phyloP scores from a whole-genome alignment of 805 yeast genomes.

The Starmerella vitae region DNA sequence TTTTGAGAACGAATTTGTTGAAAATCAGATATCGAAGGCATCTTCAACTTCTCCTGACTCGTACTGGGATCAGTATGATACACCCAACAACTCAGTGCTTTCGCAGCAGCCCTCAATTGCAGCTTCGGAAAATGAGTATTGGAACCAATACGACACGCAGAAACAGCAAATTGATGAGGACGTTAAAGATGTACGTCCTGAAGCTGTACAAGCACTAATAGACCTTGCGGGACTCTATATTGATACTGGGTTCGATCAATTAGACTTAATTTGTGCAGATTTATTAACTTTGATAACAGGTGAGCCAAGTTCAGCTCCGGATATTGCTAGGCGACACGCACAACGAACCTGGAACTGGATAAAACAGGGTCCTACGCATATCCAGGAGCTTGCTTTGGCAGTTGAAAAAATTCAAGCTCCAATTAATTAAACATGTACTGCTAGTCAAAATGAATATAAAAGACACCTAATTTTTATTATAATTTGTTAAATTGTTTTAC shows the following conservation, averaged over 20 bases:
- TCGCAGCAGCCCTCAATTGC: neutral
- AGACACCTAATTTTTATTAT: neutral
- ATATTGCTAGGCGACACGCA: conserved; percentile 8
- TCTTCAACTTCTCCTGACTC: neutral
- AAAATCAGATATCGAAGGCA: neutral
- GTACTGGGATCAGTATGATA: conserved; percentile 1
- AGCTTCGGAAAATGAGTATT: conserved; percentile 1
- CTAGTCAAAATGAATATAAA: too few species aligned
- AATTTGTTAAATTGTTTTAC: too few species aligned
- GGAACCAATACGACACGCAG: conserved; percentile 4
- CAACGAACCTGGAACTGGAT: conserved; percentile 1
- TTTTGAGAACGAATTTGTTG: conserved; percentile 1
- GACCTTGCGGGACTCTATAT: conserved; percentile 6
- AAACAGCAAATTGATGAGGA: neutral
- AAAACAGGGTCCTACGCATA: neutral
- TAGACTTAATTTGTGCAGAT: neutral
- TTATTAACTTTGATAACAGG: neutral
- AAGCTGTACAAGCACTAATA: conserved; percentile 3
- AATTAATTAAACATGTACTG: too few species aligned
- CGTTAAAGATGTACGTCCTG: neutral
- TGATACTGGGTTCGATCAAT: conserved; percentile 5
- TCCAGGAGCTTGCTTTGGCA: neutral
- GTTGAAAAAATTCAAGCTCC: neutral
- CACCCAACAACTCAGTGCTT: neutral
- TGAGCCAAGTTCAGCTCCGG: conserved; percentile 1